Conservation (phyloP, 208 protist genomes). For the Leishmania turanica region DNA sequence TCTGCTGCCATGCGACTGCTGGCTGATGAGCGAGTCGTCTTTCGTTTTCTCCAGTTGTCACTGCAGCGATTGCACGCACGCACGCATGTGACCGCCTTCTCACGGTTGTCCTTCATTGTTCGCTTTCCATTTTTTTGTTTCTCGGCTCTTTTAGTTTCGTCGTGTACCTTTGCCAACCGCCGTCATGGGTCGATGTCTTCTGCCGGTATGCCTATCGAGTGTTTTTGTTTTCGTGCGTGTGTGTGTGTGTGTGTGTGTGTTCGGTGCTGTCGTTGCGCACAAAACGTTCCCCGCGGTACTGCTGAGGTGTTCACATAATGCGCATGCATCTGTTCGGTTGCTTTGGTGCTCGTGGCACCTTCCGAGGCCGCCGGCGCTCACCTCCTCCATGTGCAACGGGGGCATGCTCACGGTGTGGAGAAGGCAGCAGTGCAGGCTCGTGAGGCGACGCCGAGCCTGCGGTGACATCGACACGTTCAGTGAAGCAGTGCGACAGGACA, state of each 20-base stretch:
- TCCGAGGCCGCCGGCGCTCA: too few species aligned
- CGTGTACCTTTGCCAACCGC: too few species aligned
- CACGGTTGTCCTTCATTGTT: neutral
- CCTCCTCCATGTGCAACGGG: neutral
- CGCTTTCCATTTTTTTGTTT: neutral
- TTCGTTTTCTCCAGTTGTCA: neutral
- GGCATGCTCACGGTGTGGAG: too few species aligned
- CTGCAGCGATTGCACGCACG: neutral
- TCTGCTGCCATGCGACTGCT: neutral
- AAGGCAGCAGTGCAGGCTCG: neutral
- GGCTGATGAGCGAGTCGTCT: neutral
- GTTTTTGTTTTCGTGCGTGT: neutral
- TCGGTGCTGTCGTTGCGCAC: neutral
- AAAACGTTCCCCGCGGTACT: neutral
- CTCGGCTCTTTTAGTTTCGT: neutral
- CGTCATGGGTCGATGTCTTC: neutral
- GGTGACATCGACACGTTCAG: neutral
- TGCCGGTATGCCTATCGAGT: too few species aligned
- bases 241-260: too few species aligned
- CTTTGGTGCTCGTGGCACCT: neutral
- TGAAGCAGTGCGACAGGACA: neutral
- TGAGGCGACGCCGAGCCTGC: neutral
- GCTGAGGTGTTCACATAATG: neutral
- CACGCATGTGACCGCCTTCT: neutral
- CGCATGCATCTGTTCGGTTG: neutral